Evolutionary conservation across 2,329 filamentous ascomycete species (phyloP), one percentile per base, ranked within the genome.

Genomic region (Sarocladium brachiariae): DNA sequence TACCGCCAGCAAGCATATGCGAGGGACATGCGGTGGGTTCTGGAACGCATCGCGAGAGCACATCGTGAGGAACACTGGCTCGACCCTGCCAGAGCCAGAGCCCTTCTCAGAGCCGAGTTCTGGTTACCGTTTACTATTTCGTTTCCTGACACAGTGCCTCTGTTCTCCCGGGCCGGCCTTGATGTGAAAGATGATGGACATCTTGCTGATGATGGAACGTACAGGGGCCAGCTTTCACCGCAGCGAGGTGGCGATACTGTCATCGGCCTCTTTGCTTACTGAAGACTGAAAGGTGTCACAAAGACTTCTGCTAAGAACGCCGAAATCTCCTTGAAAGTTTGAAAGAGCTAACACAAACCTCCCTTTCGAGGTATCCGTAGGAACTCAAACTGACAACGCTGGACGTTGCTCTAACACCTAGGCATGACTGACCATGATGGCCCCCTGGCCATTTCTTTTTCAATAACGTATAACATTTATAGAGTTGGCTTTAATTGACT

Each of bases 21-120:
- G 4, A 52, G 51, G 2, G 63, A 69, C 51, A 54, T 72, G 50
- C 30, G 58, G 23, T 71, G 68, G 64, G 57, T 70, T 4, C 56
- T 73, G 45, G 49, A 54, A 9, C 59, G 59, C 14, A 65, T 71
- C 37, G 56, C 55, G 24, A 18, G 6, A 3, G 24, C 33, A 3
- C 24, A 25, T 4, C 50, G 25, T 38, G n/a, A 31, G 19, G 43
- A 47, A 14, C 43, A 47, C 25, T 47, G 43, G 43, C 43, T 47
- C 14, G 6, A n/a, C 6, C 4, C 54, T 56, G 2, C 50, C 52
- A 11, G 56, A 55, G 34, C 57, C 16, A 33, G 35, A 21, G 50
- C 57, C 23, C 54, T 68, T 10, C 53, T 56, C 38, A 50, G 52
- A 27, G 56, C 55, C 19, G 55, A 53, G 1, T 68, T 67, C 43